Percentiles rank a stretch among this genome's conserved stretches.
phyloP scores from a whole-genome alignment of 148 eudicot genomes.

The Spergularia marina region DNA sequence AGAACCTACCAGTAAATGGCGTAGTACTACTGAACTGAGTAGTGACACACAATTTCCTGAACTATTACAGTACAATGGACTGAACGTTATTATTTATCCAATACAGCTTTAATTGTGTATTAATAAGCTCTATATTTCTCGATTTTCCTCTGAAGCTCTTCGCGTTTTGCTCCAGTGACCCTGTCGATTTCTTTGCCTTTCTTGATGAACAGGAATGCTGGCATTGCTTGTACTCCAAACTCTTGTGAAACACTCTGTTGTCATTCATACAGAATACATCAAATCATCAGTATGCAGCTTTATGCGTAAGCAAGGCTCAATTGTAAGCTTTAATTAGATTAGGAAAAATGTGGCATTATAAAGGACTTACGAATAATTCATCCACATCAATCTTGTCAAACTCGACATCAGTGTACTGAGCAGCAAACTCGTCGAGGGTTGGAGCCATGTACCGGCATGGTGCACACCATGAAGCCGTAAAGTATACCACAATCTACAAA shows the following conservation, averaged over 20 bases:
- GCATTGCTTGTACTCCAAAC: slow-evolving; percentile 37
- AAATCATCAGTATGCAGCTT: no score
- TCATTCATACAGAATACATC: no score
- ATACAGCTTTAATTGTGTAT: background rate
- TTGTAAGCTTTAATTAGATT: no score
- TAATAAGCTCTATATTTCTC: slow-evolving; percentile 34
- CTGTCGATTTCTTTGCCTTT: slow-evolving; percentile 37
- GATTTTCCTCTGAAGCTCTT: slow-evolving; percentile 43
- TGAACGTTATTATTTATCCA: background rate
- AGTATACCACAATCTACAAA: slow-evolving; percentile 37
- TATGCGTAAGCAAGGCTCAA: no score
- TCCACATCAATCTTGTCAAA: slow-evolving; percentile 83
- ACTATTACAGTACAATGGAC: background rate
- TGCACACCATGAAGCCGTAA: slow-evolving; percentile 77
- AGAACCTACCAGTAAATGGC: no score
- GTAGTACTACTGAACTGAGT: no score
- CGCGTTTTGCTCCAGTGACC: slow-evolving; percentile 39
- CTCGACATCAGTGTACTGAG: slow-evolving; percentile 51
- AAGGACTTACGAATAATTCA: slow-evolving; percentile 50
- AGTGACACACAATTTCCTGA: no score
- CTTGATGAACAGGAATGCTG: slow-evolving; percentile 39
- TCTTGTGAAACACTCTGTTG: slow-evolving; percentile 39
- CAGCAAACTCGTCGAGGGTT: slow-evolving; percentile 48
- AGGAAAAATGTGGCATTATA: background rate
- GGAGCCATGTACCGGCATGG: slow-evolving; percentile 67